Conservation (phyloP, 2,329 filamentous ascomycete species). For the Fusarium solani-melongenae region DNA sequence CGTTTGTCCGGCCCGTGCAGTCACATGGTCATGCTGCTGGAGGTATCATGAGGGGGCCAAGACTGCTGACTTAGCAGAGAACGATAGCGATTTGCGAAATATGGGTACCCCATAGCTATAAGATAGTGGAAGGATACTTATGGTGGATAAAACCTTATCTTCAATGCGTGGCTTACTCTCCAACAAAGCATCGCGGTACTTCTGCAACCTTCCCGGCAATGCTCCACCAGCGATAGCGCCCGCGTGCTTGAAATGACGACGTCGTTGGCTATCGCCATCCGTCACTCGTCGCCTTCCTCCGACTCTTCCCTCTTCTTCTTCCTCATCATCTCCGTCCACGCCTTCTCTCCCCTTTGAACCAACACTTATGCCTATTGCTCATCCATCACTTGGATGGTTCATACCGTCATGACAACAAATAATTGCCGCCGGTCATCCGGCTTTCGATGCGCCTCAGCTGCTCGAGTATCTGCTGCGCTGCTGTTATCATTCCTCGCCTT, state of each 20-base stretch:
- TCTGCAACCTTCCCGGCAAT: constrained; percentile 12
- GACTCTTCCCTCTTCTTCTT: constrained; percentile 14
- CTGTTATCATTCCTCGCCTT: constrained; percentile 76
- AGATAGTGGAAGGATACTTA: neutral
- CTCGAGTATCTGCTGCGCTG: constrained; percentile 71
- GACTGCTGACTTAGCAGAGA: neutral
- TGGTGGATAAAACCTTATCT: neutral
- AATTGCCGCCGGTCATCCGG: constrained; percentile 24
- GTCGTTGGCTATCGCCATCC: constrained; percentile 39
- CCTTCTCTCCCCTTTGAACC: neutral
- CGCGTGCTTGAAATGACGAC: constrained; percentile 43
- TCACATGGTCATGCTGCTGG: constrained; percentile 28
- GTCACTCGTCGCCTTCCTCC: constrained; percentile 29
- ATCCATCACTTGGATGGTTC: constrained; percentile 16
- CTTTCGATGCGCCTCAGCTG: constrained; percentile 63
- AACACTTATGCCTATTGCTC: constrained; percentile 10
- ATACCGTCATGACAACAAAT: constrained; percentile 35
- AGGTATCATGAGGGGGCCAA: neutral
- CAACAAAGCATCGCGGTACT: constrained; percentile 8
- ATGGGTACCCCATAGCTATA: neutral
- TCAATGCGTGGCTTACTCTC: neutral
- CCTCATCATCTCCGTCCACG: constrained; percentile 13
- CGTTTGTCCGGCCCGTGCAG: constrained; percentile 11
- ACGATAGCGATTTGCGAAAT: neutral
- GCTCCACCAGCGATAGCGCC: constrained; percentile 38